These are phyloP conservation scores for Rubia tinctorum DNA, from an alignment of 305 asterid species.

Conservation along the genomic window DNA sequence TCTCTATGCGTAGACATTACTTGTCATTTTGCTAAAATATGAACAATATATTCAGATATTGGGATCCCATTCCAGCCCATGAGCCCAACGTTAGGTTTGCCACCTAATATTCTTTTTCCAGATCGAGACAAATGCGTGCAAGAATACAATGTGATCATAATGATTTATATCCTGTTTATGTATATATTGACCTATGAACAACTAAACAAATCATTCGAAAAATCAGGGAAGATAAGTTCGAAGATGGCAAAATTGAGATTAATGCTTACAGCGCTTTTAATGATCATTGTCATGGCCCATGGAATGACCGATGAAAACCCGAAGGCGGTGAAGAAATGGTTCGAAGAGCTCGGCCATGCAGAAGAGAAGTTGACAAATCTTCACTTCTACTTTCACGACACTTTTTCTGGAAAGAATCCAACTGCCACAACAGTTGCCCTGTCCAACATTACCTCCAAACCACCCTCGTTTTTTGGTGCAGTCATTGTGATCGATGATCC, in stretches of 20 bases:
- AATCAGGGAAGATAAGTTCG: not conserved
- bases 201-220: not conserved
- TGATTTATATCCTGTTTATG: not conserved
- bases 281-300: not conserved
- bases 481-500: not conserved
- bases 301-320: constrained; percentile 15
- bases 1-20: no score
- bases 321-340: constrained; percentile 28
- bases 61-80: not conserved
- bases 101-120: not conserved
- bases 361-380: constrained; percentile 25
- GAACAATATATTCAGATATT: not conserved
- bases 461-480: not conserved
- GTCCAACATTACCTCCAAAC: not conserved
- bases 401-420: not conserved
- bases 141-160: no score
- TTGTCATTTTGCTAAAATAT: not conserved
- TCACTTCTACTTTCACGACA: constrained; percentile 1
- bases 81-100: not conserved
- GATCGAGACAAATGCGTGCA: not conserved
- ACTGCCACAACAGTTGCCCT: not conserved
- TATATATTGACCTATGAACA: not conserved
- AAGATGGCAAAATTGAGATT: not conserved
- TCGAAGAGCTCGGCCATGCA: constrained; percentile 17
- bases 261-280: not conserved